These are phyloP conservation scores for Hyaloscypha hepaticicola DNA, from an alignment of 495 filamentous ascomycete genomes.

Conservation along the genomic window DNA sequence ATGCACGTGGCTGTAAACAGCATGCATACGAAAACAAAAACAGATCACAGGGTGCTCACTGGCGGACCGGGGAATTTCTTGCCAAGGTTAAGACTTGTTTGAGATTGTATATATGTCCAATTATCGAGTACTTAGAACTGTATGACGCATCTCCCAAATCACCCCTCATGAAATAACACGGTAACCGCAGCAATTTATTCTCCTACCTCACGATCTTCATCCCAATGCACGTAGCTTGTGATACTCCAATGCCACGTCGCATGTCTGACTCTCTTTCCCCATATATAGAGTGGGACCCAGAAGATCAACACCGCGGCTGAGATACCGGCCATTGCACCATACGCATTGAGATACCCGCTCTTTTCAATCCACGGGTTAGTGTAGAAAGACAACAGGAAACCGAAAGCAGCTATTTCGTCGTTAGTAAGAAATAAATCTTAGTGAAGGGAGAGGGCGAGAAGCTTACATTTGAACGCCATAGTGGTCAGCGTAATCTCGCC, in stretches of 20 bases:
- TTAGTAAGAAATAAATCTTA: neutral
- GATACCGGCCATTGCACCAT: constrained; percentile 54
- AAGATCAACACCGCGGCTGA: constrained; percentile 41
- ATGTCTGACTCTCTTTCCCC: constrained; percentile 47
- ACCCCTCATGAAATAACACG: too few species aligned
- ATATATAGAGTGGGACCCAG: constrained; percentile 47
- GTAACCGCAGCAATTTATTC: too few species aligned
- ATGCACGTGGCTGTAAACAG: neutral
- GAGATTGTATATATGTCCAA: too few species aligned
- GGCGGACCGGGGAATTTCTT: too few species aligned
- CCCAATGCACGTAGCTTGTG: constrained; percentile 48
- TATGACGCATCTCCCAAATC: too few species aligned
- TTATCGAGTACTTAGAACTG: too few species aligned
- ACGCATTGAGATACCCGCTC: constrained; percentile 47
- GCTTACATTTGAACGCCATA: constrained; percentile 50
- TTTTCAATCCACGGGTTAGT: constrained; percentile 55
- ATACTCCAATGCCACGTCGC: constrained; percentile 46
- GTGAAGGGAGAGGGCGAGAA: neutral
- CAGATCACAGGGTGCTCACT: too few species aligned
- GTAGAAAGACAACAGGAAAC: constrained; percentile 58
- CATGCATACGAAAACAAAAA: too few species aligned
- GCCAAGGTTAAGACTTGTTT: too few species aligned
- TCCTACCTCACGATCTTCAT: constrained; percentile 49
- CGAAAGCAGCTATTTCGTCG: constrained; percentile 41
- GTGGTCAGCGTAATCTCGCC: constrained; percentile 51